phyloP scores from a whole-genome alignment of 495 filamentous ascomycete species.

The Lophiostoma macrostomum region DNA sequence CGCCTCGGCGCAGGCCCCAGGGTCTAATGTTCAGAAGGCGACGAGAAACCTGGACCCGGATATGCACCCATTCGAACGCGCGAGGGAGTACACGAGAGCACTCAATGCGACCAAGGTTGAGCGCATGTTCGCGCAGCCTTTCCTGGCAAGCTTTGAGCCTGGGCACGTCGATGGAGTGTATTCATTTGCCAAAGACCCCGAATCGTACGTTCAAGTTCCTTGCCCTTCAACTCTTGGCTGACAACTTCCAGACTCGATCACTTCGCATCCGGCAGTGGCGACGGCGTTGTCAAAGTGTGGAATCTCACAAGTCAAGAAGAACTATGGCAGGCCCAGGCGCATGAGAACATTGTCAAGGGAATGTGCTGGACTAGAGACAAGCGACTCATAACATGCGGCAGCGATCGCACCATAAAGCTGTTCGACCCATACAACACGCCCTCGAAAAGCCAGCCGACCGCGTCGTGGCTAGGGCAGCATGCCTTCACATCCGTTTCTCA shows the following conservation, averaged over 20 bases:
- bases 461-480: slow-evolving; percentile 76
- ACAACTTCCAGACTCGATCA: slow-evolving; percentile 32
- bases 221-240: neutral
- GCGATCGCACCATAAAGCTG: slow-evolving; percentile 81
- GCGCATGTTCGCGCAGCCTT: slow-evolving; percentile 93
- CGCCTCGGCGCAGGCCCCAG: slow-evolving; percentile 73
- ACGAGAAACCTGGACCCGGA: slow-evolving; percentile 89
- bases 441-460: slow-evolving; percentile 59
- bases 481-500: slow-evolving; percentile 84
- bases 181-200: slow-evolving; percentile 45
- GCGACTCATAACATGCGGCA: slow-evolving; percentile 85
- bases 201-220: slow-evolving; percentile 13
- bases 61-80: slow-evolving; percentile 91
- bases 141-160: slow-evolving; percentile 78
- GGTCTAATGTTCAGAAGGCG: slow-evolving; percentile 66
- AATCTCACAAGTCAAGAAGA: slow-evolving; percentile 76
- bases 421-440: slow-evolving; percentile 82
- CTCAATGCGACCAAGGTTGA: slow-evolving; percentile 92
- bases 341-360: slow-evolving; percentile 87
- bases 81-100: slow-evolving; percentile 85
- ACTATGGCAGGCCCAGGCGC: slow-evolving; percentile 74
- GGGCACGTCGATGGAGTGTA: slow-evolving; percentile 92
- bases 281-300: slow-evolving; percentile 87
- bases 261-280: slow-evolving; percentile 43
- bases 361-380: slow-evolving; percentile 81